Conservation (phyloP, 108 stramenopile species). For the Discostella stelligeroides region DNA sequence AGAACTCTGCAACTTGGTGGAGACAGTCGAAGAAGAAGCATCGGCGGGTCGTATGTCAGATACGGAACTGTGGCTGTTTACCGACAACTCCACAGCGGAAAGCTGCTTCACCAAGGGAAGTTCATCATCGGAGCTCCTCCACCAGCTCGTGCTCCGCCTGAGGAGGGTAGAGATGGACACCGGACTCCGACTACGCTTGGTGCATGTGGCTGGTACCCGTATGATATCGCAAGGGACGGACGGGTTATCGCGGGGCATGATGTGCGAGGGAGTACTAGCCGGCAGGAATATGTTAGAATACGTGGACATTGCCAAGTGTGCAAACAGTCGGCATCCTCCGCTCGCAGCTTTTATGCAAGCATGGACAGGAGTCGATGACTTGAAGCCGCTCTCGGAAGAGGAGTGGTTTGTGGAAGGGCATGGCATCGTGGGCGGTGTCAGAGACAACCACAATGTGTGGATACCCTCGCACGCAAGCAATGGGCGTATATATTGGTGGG, state of each 20-base stretch:
- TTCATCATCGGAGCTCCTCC: neutral
- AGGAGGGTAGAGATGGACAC: neutral
- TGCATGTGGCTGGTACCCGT: conserved; percentile 36
- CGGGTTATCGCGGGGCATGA: no score
- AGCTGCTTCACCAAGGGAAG: neutral
- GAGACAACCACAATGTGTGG: conserved; percentile 28
- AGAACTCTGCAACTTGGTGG: no score
- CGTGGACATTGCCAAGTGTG: neutral
- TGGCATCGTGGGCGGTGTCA: conserved; percentile 21
- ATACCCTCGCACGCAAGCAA: conserved; percentile 14
- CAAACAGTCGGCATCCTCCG: neutral
- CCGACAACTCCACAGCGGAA: neutral
- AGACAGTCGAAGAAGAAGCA: conserved; percentile 7
- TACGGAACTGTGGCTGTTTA: neutral
- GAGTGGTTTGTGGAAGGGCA: conserved; percentile 33
- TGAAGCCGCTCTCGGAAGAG: conserved; percentile 12
- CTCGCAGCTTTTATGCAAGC: neutral
- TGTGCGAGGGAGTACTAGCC: no score
- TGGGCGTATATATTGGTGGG: conserved; percentile 18
- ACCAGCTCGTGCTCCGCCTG: neutral
- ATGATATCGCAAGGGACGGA: no score
- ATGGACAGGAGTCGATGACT: neutral
- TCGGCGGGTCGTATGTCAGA: neutral
- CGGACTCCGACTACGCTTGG: conserved; percentile 1
- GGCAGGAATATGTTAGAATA: no score